Evolutionary conservation across 202 grass and related monocot species (phyloP).

Genomic region (Bolboschoenoplectus hybrid): DNA sequence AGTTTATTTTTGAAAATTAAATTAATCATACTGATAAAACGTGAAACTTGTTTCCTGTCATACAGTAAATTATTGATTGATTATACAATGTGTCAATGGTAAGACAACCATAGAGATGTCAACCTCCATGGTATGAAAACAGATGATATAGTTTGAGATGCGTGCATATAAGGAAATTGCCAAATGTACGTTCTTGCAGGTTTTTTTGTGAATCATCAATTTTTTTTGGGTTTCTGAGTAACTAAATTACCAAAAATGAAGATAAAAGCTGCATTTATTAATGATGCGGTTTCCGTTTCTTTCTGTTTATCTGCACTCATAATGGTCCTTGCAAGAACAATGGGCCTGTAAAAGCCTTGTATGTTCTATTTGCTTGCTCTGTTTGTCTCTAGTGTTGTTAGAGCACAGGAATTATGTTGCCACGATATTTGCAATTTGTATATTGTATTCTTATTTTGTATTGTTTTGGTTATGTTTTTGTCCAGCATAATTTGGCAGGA

Average conservation of each 20-base stretch:
- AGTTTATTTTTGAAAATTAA: neutral
- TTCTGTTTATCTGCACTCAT: neutral
- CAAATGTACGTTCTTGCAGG: neutral
- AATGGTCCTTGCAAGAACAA: neutral
- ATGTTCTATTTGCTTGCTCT: conserved; percentile 13
- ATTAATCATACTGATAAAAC: neutral
- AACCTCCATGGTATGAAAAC: neutral
- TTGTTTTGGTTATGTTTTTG: neutral
- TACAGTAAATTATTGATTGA: neutral
- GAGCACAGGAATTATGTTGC: neutral
- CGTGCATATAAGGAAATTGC: neutral
- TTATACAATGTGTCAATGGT: conserved; percentile 6
- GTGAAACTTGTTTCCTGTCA: neutral
- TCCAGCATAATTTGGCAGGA: neutral
- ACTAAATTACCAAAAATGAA: neutral
- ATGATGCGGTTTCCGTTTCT: neutral
- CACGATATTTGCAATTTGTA: neutral
- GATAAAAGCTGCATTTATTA: conserved; percentile 13
- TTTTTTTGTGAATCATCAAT: neutral
- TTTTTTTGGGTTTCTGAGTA: neutral
- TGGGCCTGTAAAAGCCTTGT: conserved; percentile 1
- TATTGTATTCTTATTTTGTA: neutral
- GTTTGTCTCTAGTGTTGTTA: conserved; percentile 23
- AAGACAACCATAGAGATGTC: neutral
- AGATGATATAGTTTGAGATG: conserved; percentile 24